These are phyloP conservation scores for Oidiodendron maius DNA, from an alignment of 495 filamentous ascomycete species.

Conservation along the genomic window DNA sequence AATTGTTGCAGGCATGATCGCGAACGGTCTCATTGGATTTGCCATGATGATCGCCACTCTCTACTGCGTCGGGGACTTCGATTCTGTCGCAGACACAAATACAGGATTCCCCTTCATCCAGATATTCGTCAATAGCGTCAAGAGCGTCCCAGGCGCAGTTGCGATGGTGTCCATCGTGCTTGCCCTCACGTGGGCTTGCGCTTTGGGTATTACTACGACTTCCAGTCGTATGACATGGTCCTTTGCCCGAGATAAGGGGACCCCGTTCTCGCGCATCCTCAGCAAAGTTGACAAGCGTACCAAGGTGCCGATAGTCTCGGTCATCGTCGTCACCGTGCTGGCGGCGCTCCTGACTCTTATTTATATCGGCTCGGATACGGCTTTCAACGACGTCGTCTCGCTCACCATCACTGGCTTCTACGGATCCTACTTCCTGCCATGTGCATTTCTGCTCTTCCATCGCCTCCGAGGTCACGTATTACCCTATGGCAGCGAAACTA, in stretches of 20 bases:
- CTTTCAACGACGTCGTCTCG: slow-evolving; percentile 42
- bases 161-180: slow-evolving; percentile 17
- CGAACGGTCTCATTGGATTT: slow-evolving; percentile 41
- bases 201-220: slow-evolving; percentile 19
- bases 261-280: slow-evolving; percentile 35
- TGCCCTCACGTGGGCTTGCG: slow-evolving; percentile 9
- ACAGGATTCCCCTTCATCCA: slow-evolving; percentile 44
- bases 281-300: slow-evolving; percentile 20
- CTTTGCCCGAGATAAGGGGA: slow-evolving; percentile 45
- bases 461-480: slow-evolving; percentile 16
- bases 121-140: slow-evolving; percentile 30
- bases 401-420: slow-evolving; percentile 36
- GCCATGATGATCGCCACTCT: slow-evolving; percentile 36
- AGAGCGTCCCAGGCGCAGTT: slow-evolving; percentile 26
- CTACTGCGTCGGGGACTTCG: slow-evolving; percentile 38
- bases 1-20: slow-evolving; percentile 34
- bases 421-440: slow-evolving; percentile 36
- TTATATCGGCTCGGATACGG: slow-evolving; percentile 24
- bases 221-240: slow-evolving; percentile 48
- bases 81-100: slow-evolving; percentile 25
- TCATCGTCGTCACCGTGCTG: slow-evolving; percentile 9
- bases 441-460: slow-evolving; percentile 27
- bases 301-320: slow-evolving; percentile 14
- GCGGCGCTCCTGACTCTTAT: slow-evolving; percentile 13
- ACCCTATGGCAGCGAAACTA: neutral